Base-by-base conservation (phyloP, 805 yeast species). In the Candida stauntonica region DNA sequence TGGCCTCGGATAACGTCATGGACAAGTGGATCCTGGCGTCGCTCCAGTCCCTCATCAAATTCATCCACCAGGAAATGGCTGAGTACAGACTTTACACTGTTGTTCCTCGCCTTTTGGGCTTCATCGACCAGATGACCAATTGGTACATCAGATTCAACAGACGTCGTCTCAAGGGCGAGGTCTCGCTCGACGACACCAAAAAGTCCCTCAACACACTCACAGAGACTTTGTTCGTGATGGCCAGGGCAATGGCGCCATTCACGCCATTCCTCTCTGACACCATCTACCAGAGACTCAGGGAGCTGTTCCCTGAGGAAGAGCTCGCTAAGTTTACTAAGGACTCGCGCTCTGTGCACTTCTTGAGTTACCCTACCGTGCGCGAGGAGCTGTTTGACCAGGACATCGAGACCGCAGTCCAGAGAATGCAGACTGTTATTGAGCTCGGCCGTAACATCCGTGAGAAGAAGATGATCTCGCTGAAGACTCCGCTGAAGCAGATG, bases 71-170 rank as follows among this genome's bases (percentile, higher is more conserved):
- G 42, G 99, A 93, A 71, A 93, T 93, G 99, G 65, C 62, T 36
- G 84, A 76, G 48, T 93, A 93, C 72, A 78, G 95, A 65, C 73
- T 93, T 50, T 93, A 87, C 68, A 88, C 97, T 31, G 99, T 93
- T 52, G 98, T 93, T 51, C 97, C 99, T 54, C 85, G 82, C 58
- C 70, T 93, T 58, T 75, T 93, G 58, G 74, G 77, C 42, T 81
- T 93, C 64, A 85, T 93, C 61, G 99, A 93, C 58, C 86, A 86
- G 60, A 76, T 93, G 66, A 93, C 99, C 50, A 93, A 93, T 72
- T 93, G 98, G 98, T 93, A 93, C 72, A 93, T 93, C 62, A 83
- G 99, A 65, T 86, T 93, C 67, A 93, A 93, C 72, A 89, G 99
- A 72, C 80, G 87, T 70, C 91, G 99, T 73, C 77, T 93, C 58